phyloP scores from a whole-genome alignment of 2,329 filamentous ascomycete genomes.

The Fusarium mangiferae region DNA sequence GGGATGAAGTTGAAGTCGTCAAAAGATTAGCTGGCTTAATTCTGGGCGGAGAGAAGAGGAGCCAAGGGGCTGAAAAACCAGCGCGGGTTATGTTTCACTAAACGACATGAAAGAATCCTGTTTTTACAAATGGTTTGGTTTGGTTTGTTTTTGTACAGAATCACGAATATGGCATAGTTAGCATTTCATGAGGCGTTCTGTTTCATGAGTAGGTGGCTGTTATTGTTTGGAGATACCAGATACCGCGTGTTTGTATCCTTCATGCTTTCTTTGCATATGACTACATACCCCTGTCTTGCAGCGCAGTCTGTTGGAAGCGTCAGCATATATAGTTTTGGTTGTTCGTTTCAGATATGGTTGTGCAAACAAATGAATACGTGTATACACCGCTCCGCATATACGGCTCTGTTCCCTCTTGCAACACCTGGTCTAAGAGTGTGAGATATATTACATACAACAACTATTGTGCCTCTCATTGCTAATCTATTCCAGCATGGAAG shows the following conservation, averaged over 20 bases:
- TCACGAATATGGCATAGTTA: slow-evolving; percentile 32
- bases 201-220: slow-evolving; percentile 24
- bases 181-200: slow-evolving; percentile 39
- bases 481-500: slow-evolving; percentile 86
- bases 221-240: slow-evolving; percentile 39
- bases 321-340: not conserved
- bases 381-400: slow-evolving; percentile 34
- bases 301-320: not conserved
- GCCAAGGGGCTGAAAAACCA: slow-evolving; percentile 18
- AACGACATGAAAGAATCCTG: not conserved
- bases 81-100: slow-evolving; percentile 48
- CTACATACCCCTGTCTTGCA: slow-evolving; percentile 19
- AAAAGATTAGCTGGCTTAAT: slow-evolving; percentile 65
- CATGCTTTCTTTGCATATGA: slow-evolving; percentile 15
- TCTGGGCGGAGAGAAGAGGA: slow-evolving; percentile 57
- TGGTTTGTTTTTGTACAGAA: slow-evolving; percentile 11
- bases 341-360: slow-evolving; percentile 9
- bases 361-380: slow-evolving; percentile 19
- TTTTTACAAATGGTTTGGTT: not conserved
- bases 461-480: slow-evolving; percentile 18
- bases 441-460: slow-evolving; percentile 47
- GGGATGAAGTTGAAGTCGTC: slow-evolving; percentile 60
- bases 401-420: slow-evolving; percentile 43
- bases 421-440: slow-evolving; percentile 46
- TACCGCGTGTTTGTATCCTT: slow-evolving; percentile 27